Base-by-base conservation (phyloP, 371 early-diverging fungal genomes). In the Mucor mucedo region DNA sequence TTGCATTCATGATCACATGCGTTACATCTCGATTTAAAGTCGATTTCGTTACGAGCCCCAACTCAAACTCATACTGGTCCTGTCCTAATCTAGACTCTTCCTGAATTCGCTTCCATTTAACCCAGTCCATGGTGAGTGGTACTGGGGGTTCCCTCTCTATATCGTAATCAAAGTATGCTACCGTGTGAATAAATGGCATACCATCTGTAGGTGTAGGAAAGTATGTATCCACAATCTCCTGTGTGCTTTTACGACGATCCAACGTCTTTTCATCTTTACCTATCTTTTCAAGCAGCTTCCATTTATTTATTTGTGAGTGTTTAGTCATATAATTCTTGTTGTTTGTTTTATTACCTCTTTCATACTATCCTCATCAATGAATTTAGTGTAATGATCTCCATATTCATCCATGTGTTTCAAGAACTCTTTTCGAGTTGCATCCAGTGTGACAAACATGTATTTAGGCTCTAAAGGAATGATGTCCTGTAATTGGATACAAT, bases 341-440 rank as follows among this genome's bases (percentile, higher is more conserved):
- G 21, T 8, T 47, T 21, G n/a, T 21, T 47, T 47, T 6, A 8
- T 8, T 62, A 61, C 56, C 33, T 59, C 52, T 45, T 33, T 47
- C 11, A 63, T 28, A 13, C 68, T 67, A 32, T 78, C 76, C 11
- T 69, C 69, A n/a, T 78, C 82, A 2, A 86, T 65, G 39, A 81
- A 80, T 30, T 87, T 84, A 0, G 76, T 82, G 64, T 84, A 93
- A 21, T 80, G 79, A 62, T 92, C 93, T 0, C 91, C 88, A 62
- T 73, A 92, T 21, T 60, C 45, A 75, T 93, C 93, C 68, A 89
- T 86, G 27, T 69, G 75, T 52, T 66, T 58, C 13, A 75, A 61
- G 40, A 91, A 85, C 27, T 66, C 55, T 2, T 63, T 55, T 28
- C 68, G 56, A 0, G 88, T 89, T 10, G 63, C 55, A 5, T 76